Conservation (phyloP, 2,329 filamentous ascomycete species). For the Endothia cerciana region DNA sequence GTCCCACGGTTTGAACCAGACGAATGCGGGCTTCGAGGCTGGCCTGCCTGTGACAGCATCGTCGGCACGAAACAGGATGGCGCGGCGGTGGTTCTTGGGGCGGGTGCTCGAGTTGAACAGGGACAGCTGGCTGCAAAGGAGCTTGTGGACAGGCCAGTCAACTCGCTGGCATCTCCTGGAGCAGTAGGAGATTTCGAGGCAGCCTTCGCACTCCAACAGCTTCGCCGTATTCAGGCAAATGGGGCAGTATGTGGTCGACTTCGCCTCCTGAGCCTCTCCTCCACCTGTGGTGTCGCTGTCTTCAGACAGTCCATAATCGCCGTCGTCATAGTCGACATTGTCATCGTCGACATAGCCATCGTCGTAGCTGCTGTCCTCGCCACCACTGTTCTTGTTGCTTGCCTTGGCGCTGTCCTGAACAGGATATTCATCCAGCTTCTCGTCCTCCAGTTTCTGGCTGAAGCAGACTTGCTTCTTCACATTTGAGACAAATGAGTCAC, state of each 20-base stretch:
- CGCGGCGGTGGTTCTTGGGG: conserved; percentile 11
- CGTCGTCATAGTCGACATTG: too few species aligned
- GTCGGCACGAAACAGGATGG: conserved; percentile 19
- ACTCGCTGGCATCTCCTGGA: conserved; percentile 9
- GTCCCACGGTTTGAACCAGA: neutral
- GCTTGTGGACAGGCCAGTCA: conserved; percentile 21
- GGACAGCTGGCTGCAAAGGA: conserved; percentile 10
- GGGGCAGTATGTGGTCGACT: conserved; percentile 7
- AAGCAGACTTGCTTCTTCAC: neutral
- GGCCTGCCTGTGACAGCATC: neutral
- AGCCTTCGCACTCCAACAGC: conserved; percentile 6
- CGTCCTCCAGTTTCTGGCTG: neutral
- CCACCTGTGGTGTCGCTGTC: neutral
- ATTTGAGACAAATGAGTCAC: neutral
- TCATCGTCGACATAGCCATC: too few species aligned
- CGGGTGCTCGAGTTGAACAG: conserved; percentile 1
- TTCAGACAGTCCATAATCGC: neutral
- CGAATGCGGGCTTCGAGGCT: neutral
- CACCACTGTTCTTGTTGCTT: neutral
- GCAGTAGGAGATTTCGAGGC: conserved; percentile 23
- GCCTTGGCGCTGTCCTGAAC: neutral
- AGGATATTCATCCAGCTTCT: neutral
- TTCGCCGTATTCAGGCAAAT: conserved; percentile 10
- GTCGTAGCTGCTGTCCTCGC: neutral
- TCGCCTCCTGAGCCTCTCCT: neutral